phyloP scores from a whole-genome alignment of 768 basidiomycete genomes.

The Coprinopsis marcescibilis region DNA sequence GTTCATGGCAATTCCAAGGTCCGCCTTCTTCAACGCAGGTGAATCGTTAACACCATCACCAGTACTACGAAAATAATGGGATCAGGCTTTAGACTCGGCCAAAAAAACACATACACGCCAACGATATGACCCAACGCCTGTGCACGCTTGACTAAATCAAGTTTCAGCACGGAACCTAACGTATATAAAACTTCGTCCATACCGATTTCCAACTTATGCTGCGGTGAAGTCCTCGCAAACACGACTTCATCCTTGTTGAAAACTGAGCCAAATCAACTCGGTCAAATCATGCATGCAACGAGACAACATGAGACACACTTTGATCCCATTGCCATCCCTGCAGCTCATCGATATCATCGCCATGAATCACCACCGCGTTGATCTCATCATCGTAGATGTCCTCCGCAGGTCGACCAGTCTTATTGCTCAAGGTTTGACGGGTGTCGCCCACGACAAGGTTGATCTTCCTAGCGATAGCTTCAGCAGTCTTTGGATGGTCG shows the following conservation, averaged over 20 bases:
- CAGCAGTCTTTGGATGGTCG: slow-evolving; percentile 69
- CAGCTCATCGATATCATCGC: slow-evolving; percentile 59
- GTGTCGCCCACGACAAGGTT: slow-evolving; percentile 65
- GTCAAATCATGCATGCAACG: not conserved
- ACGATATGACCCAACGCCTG: slow-evolving; percentile 69
- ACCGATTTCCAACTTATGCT: slow-evolving; percentile 73
- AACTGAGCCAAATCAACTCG: slow-evolving; percentile 30
- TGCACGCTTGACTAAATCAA: slow-evolving; percentile 53
- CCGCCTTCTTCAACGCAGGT: slow-evolving; percentile 66
- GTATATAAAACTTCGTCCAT: slow-evolving; percentile 10
- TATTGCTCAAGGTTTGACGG: slow-evolving; percentile 51
- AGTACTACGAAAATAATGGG: slow-evolving; percentile 34
- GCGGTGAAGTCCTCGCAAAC: slow-evolving; percentile 65
- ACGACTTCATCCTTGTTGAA: slow-evolving; percentile 67
- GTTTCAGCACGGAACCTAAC: slow-evolving; percentile 1
- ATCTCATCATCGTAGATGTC: slow-evolving; percentile 68
- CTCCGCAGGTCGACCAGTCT: slow-evolving; percentile 47
- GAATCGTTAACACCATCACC: slow-evolving; percentile 73
- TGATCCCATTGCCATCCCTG: slow-evolving; percentile 75
- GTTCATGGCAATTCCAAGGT: slow-evolving; percentile 72
- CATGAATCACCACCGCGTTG: slow-evolving; percentile 59
- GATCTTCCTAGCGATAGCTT: slow-evolving; percentile 70
- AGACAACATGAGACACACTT: slow-evolving; percentile 33
- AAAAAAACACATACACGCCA: slow-evolving; percentile 47
- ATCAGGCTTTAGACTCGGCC: not conserved